Base-by-base conservation (phyloP, 805 yeast genomes). In the Ogataea dorogensis region DNA sequence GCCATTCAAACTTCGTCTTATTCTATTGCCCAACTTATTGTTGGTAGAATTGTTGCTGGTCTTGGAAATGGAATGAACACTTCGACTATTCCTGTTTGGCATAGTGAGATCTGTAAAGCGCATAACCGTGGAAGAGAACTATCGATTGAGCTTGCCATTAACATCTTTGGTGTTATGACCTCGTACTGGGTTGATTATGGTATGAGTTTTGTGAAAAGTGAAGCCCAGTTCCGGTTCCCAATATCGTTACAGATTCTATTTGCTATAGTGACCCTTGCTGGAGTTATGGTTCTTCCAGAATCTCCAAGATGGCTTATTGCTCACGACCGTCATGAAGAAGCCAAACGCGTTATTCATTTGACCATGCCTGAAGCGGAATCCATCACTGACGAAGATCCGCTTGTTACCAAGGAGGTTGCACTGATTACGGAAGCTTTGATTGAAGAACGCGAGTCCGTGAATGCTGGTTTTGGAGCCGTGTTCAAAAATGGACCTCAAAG, bases 21-120 rank as follows among this genome's bases (percentile, higher is more conserved):
- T 49, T 61, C 64, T 30, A 66, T 70, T 40, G 55, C 65, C 4
- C 64, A 75, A 24, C 56, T 77, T 26, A 73, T 79, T 50, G 74
- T 73, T 11, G 87, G 86, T 12, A 66, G 88, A 49, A 75, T 72
- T 14, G 65, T 82, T 40, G 74, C 81, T 24, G 91, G 94, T 19
- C 44, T 80, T 5, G 81, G 82, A 19, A 84, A 82, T 36, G 93
- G 93, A 39, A 72, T 77, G 43, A 64, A 80, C 34, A 75, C 87
- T 11, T 84, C 84, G 27, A 68, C 81, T 35, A 82, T 80, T 16
- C 93, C 93, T 23, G 65, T 82, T 54, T 81, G 81, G 58, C 81
- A 79, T 59, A 80, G 86, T 7, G 83, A 82, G 53, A 79, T 82
- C 15, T 75, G 84, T 15, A 48, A 50, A 23, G 88, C 88, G 6